Conservation (phyloP, 768 basidiomycete species). For the Auriscalpium microsporum region DNA sequence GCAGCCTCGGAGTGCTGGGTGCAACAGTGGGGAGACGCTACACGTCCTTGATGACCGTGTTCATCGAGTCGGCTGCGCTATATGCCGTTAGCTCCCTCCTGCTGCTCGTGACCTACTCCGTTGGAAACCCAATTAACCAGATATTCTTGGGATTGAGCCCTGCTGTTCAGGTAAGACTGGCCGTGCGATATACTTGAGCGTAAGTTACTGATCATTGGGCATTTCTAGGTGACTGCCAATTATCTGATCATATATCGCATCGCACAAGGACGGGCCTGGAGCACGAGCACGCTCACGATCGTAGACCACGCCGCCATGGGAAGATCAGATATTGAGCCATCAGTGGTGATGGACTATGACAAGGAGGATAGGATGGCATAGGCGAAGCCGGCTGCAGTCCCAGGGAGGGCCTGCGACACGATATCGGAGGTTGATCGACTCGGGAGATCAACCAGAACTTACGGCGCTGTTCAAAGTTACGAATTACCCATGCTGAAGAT, state of each 20-base stretch:
- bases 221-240: slow-evolving; percentile 14
- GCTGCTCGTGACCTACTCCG: slow-evolving; percentile 34
- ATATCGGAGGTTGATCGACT: too few relatives aligned
- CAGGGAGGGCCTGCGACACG: too few relatives aligned
- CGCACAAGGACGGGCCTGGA: slow-evolving; percentile 17
- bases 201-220: not conserved
- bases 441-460: too few relatives aligned
- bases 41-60: slow-evolving; percentile 27
- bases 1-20: slow-evolving; percentile 23
- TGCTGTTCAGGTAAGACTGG: not conserved
- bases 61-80: slow-evolving; percentile 38
- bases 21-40: slow-evolving; percentile 29
- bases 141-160: slow-evolving; percentile 24
- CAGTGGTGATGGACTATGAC: too few relatives aligned
- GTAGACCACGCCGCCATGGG: not conserved
- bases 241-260: slow-evolving; percentile 21
- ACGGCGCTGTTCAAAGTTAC: too few relatives aligned
- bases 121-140: slow-evolving; percentile 32
- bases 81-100: slow-evolving; percentile 33
- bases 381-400: too few relatives aligned
- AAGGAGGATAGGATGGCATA: too few relatives aligned
- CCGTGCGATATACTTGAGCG: not conserved
- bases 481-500: too few relatives aligned
- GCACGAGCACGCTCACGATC: not conserved
- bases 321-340: too few relatives aligned